Evolutionary conservation across 495 filamentous ascomycete species (phyloP).

Genomic region (Acidomyces sp.): DNA sequence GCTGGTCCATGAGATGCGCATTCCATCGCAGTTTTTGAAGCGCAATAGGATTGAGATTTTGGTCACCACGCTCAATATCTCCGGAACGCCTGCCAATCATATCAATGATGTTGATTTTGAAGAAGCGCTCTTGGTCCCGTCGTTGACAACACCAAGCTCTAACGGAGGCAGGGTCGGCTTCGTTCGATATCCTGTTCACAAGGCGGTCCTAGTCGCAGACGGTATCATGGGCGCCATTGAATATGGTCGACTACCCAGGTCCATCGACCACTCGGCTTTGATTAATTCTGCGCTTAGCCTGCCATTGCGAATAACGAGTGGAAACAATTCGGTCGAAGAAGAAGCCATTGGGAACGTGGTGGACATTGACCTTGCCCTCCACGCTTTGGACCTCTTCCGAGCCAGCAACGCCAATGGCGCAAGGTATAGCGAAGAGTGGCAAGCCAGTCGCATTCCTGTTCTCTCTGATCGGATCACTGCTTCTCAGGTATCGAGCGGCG

Average conservation of each 20-base stretch:
- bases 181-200: slow-evolving; percentile 75
- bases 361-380: slow-evolving; percentile 40
- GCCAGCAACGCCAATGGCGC: slow-evolving; percentile 38
- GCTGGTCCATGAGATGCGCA: slow-evolving; percentile 42
- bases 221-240: slow-evolving; percentile 45
- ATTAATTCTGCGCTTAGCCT: slow-evolving; percentile 46
- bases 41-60: slow-evolving; percentile 65
- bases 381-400: slow-evolving; percentile 38
- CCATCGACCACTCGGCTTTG: slow-evolving; percentile 23
- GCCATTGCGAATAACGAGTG: slow-evolving; percentile 18
- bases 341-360: slow-evolving; percentile 27
- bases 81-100: not conserved
- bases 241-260: slow-evolving; percentile 30
- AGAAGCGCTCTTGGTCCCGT: slow-evolving; percentile 58
- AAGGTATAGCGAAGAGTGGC: slow-evolving; percentile 16
- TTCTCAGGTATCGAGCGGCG: slow-evolving; percentile 17
- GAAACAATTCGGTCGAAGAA: not conserved
- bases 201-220: slow-evolving; percentile 58
- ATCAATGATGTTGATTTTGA: slow-evolving; percentile 28
- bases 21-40: slow-evolving; percentile 58
- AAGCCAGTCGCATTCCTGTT: slow-evolving; percentile 33
- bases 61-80: slow-evolving; percentile 41
- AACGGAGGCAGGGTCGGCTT: slow-evolving; percentile 45
- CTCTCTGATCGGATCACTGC: slow-evolving; percentile 52
- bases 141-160: slow-evolving; percentile 52